Evolutionary conservation across 1,284 basidiomycete genomes (phyloP).

Genomic region (Waitea zeae): DNA sequence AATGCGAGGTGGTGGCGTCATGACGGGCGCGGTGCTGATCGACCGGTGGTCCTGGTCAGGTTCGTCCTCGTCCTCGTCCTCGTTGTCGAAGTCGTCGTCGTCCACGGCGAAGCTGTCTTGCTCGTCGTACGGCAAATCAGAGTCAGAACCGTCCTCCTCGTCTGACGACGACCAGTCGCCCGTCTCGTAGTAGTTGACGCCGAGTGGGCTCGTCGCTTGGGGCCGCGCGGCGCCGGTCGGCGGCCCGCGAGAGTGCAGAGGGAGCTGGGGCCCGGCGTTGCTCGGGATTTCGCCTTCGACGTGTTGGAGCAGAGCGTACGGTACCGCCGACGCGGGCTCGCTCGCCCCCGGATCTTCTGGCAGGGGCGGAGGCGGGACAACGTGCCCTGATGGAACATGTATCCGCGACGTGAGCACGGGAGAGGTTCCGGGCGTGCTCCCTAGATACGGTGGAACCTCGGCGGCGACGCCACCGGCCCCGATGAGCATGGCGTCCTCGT

Average conservation of each 20-base stretch:
- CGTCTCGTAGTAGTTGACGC: slow-evolving; percentile 15
- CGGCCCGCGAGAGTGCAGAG: neutral
- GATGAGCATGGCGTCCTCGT: neutral
- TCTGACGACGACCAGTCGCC: slow-evolving; percentile 8
- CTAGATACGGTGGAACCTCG: neutral
- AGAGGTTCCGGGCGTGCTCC: neutral
- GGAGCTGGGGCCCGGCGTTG: neutral
- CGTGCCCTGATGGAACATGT: no score
- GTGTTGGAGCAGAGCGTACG: neutral
- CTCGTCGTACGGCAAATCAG: neutral
- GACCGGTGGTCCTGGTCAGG: slow-evolving; percentile 13
- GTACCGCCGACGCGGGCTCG: neutral
- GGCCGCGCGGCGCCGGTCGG: neutral
- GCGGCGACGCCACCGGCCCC: slow-evolving; percentile 1
- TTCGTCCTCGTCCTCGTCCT: slow-evolving; percentile 10
- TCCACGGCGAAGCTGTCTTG: neutral
- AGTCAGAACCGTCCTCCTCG: slow-evolving; percentile 4
- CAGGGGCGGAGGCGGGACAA: no score
- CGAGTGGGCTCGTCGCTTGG: slow-evolving; percentile 13
- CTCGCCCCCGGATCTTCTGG: no score
- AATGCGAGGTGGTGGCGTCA: slow-evolving; percentile 17
- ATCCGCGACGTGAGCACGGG: no score
- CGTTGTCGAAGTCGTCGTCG: neutral
- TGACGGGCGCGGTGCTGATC: no score
- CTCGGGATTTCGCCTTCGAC: slow-evolving; percentile 1